Base-by-base conservation (phyloP, 2,329 filamentous ascomycete genomes). In the Neopestalotiopsis sp. region DNA sequence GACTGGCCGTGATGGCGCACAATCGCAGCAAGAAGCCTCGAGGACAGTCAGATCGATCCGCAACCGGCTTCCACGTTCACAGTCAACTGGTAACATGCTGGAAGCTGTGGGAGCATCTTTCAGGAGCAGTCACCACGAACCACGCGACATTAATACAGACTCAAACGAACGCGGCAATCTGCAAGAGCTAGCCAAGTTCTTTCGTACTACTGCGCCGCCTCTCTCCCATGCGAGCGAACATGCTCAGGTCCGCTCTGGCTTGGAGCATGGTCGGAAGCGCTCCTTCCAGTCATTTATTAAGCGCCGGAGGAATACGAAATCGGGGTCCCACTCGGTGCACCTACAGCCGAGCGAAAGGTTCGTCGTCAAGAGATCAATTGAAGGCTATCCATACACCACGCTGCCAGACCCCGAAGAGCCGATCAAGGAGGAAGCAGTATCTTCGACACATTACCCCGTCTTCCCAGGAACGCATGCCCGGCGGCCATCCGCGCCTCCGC, bases 11-110 rank as follows among this genome's bases (percentile, higher is more conserved):
- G 59, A 61, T 24, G 59, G 30, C 10, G 24, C 59, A 61, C 30
- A 34, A 61, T 30, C 59, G n/a, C 28, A 30, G 5, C 60, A 59
- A 38, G 30, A 59, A 56, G 64, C 67, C 56, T 42, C 68, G 17
- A 30, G 14, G 49, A 69, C 59, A 62, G 38, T 56, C 59, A 60
- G 56, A 34, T 59, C 66, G 13, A 38, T 61, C 45, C 72, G 67
- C 24, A 70, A 69, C 38, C 71, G 71, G 28, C 66, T 76, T 38
- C 72, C 74, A 59, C 74, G 74, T 34, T 75, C 75, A 9, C 74
- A 72, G 56, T 78, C 76, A 3, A 71, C 73, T 4, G 76, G 75
- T 60, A 74, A 75, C 64, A 74, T 77, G 60, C 70, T 73, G 34
- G 71, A 76, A 30, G 52, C 59, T 32, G 45, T 67, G 30, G 24